A percentile compares a stretch with the other conserved stretches of the same genome.
Evolutionary conservation across 305 asterid species (phyloP).

Genomic region (Petunia hybrid): DNA sequence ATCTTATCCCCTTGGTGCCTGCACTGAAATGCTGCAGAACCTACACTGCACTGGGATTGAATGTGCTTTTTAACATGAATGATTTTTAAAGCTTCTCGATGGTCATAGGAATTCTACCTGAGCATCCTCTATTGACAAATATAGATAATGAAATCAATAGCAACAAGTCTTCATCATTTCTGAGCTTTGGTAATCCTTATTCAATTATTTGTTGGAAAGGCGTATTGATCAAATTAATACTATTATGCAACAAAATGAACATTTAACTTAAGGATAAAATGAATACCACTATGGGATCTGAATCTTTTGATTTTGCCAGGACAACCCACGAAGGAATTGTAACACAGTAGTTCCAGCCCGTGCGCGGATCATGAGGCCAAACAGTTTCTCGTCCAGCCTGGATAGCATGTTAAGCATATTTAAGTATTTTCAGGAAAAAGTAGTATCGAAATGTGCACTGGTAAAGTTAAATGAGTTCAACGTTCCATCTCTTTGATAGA

Average conservation of each 20-base stretch:
- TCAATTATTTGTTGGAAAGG: constrained; percentile 15
- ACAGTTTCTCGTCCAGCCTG: constrained; percentile 87
- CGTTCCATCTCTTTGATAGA: constrained; percentile 20
- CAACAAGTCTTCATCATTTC: constrained; percentile 3
- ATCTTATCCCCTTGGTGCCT: not conserved
- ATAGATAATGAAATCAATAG: not conserved
- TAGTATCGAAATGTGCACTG: not conserved
- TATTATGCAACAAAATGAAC: constrained; percentile 34
- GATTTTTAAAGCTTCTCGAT: not conserved
- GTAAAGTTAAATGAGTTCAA: not conserved
- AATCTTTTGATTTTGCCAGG: constrained; percentile 88
- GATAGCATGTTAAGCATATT: constrained; percentile 34
- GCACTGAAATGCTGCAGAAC: not conserved
- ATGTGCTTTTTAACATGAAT: constrained; percentile 11
- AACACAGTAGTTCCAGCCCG: constrained; percentile 98
- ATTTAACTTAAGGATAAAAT: constrained; percentile 38
- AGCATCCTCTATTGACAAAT: not conserved
- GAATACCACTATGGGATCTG: constrained; percentile 95
- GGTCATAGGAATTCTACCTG: constrained; percentile 8
- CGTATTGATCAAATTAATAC: not conserved
- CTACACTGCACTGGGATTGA: constrained; percentile 10
- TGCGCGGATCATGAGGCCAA: constrained; percentile 96
- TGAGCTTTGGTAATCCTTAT: not conserved
- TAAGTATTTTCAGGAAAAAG: not conserved
- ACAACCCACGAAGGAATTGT: constrained; percentile 94